These are phyloP conservation scores for Phallus indusiatus DNA, from an alignment of 768 basidiomycete genomes.

Conservation along the genomic window DNA sequence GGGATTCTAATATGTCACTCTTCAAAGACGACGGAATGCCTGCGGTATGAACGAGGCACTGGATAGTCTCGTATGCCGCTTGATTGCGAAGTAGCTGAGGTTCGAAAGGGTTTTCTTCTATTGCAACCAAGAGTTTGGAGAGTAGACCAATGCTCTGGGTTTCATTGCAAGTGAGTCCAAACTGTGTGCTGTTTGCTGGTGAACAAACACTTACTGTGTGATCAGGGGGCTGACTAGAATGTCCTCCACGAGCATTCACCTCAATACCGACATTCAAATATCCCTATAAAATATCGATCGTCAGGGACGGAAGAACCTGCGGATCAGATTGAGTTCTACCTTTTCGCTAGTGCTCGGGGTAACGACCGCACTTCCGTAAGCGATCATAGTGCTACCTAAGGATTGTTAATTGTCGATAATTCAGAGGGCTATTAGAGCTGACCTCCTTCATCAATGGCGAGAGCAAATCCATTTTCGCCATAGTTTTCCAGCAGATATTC, in stretches of 20 bases:
- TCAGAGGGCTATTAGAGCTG: slow-evolving; percentile 14
- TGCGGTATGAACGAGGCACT: slow-evolving; percentile 56
- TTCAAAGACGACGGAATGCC: slow-evolving; percentile 40
- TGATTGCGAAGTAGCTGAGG: slow-evolving; percentile 24
- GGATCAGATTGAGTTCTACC: neutral
- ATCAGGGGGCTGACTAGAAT: slow-evolving; percentile 73
- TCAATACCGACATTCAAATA: slow-evolving; percentile 53
- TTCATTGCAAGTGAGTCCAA: neutral
- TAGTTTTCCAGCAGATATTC: slow-evolving; percentile 45
- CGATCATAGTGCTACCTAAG: slow-evolving; percentile 40
- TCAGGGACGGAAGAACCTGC: too few species aligned
- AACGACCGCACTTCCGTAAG: slow-evolving; percentile 48
- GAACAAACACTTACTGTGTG: slow-evolving; percentile 52
- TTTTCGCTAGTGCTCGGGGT: slow-evolving; percentile 63
- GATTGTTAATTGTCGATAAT: slow-evolving; percentile 3
- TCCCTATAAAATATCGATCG: slow-evolving; percentile 26
- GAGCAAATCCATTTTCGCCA: slow-evolving; percentile 61
- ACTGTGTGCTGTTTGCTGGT: neutral
- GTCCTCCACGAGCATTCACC: slow-evolving; percentile 66
- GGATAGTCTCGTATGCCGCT: slow-evolving; percentile 40
- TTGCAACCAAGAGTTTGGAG: slow-evolving; percentile 53
- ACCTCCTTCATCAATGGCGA: slow-evolving; percentile 88
- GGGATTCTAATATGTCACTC: slow-evolving; percentile 37
- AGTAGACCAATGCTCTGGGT: slow-evolving; percentile 72
- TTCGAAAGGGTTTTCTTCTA: slow-evolving; percentile 52